Base-by-base conservation (phyloP, 2,329 filamentous ascomycete species). In the Exophiala lecanii-corni region DNA sequence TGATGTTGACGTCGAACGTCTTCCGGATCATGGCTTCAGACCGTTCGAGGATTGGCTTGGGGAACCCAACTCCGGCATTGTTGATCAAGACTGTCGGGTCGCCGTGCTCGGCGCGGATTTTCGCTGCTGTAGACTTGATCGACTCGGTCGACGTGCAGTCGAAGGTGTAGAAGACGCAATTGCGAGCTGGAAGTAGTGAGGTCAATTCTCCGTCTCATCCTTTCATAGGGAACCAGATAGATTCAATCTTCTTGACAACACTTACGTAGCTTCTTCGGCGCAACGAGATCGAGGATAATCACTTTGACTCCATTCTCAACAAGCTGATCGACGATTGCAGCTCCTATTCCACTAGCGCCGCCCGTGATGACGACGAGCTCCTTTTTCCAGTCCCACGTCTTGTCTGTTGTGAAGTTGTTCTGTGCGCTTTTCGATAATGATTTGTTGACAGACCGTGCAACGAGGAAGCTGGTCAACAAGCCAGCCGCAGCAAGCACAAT, bases 281-380 rank as follows among this genome's bases (percentile, higher is more conserved):
- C 42, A 13, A 20, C 77, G 26, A 86, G 72, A 64, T 91, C 85
- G 19, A 89, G 61, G 2, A 89, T 79, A 0, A 81, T 82, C 21
- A 89, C 81, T 54, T 76, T 83, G 54, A 85, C 70, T 0, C 76
- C 76, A 69, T 1, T 75, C 76, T 60, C 81, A 76, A 1, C 78
- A 10, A 91, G 68, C 36, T 81, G 60, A 50, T 72, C 70, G 5
- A 83, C 83, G 1, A 86, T 71, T 26, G 74, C 65, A 13, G 74
- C 76, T 10, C 86, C 85, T 55, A 89, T 87, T 0, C 85, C 86
- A 45, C 78, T 78, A 25, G 81, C 78, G 9, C 85, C 85, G 5
- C 86, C 85, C 0, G 85, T 41, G 39, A 47, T 40, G 19, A 50
- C 39, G 9, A 47, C 39, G 28, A 47, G 18, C 30, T 50, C 43